phyloP scores from a whole-genome alignment of 768 basidiomycete species.

The Galerina marginata region DNA sequence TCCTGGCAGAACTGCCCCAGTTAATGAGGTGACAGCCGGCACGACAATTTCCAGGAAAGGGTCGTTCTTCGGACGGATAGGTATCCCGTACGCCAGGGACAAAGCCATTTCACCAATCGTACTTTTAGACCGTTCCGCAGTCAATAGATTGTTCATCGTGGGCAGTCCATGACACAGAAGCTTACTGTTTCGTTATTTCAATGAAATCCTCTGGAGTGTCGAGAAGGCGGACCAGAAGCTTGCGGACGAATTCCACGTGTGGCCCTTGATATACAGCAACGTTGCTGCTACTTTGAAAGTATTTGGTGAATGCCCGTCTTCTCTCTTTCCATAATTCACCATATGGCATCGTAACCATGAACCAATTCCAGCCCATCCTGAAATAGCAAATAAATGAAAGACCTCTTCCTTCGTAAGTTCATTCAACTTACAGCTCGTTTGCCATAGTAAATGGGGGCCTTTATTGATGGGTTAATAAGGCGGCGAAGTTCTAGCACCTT shows the following conservation, averaged over 20 bases:
- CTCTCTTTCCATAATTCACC: too few relatives aligned
- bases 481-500: neutral
- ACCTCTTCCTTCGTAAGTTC: too few relatives aligned
- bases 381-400: too few relatives aligned
- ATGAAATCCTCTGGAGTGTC: constrained; percentile 37
- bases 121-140: neutral
- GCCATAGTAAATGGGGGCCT: neutral
- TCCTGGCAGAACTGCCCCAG: constrained; percentile 43
- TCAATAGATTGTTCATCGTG: neutral
- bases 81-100: constrained; percentile 43
- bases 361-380: too few relatives aligned
- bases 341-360: too few relatives aligned
- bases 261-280: constrained; percentile 7
- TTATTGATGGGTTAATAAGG: neutral
- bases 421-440: too few relatives aligned
- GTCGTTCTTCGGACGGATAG: constrained; percentile 34
- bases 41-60: constrained; percentile 25
- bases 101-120: constrained; percentile 41
- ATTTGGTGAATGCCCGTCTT: constrained; percentile 9
- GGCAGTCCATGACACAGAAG: constrained; percentile 7
- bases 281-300: constrained; percentile 21
- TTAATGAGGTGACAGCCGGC: constrained; percentile 34
- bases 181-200: constrained; percentile 40
- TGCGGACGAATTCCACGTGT: constrained; percentile 28
- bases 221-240: constrained; percentile 37